Evolutionary conservation across 2,329 filamentous ascomycete species (phyloP).

Genomic region (Rutstroemia sp.): DNA sequence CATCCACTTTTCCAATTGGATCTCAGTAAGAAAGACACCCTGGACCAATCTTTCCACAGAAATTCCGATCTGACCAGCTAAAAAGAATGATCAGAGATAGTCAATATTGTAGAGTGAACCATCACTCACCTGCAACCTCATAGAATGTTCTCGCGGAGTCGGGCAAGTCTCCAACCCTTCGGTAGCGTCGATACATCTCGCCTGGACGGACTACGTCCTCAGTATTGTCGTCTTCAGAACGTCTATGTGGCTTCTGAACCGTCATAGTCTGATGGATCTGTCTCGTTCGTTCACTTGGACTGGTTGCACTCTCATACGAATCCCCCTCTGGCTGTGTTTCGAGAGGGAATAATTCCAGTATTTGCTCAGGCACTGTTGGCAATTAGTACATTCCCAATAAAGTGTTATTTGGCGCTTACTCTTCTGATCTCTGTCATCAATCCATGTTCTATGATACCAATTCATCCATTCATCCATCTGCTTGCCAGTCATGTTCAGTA

Average conservation of each 20-base stretch:
- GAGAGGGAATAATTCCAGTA: slow-evolving; percentile 31
- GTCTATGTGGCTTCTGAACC: slow-evolving; percentile 21
- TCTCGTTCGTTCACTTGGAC: slow-evolving; percentile 17
- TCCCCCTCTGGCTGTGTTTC: slow-evolving; percentile 11
- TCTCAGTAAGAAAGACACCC: slow-evolving; percentile 25
- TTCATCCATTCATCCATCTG: slow-evolving; percentile 71
- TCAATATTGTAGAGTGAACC: background rate
- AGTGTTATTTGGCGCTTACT: slow-evolving; percentile 25
- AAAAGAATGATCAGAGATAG: background rate
- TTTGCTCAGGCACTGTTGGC: slow-evolving; percentile 26
- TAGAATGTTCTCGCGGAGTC: slow-evolving; percentile 36
- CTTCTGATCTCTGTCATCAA: slow-evolving; percentile 37
- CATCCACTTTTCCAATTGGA: slow-evolving; percentile 24
- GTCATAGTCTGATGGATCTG: slow-evolving; percentile 21
- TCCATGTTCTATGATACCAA: slow-evolving; percentile 66
- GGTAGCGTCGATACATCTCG: slow-evolving; percentile 31
- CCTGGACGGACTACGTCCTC: slow-evolving; percentile 26
- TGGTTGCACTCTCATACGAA: slow-evolving; percentile 23
- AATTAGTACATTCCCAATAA: background rate
- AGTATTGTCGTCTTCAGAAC: slow-evolving; percentile 6
- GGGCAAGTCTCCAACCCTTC: slow-evolving; percentile 36
- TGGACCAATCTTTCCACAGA: slow-evolving; percentile 20
- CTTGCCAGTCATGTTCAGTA: slow-evolving; percentile 51
- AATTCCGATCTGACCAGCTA: slow-evolving; percentile 24
- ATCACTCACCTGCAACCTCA: slow-evolving; percentile 32